Percentiles rank a stretch among this genome's conserved stretches.
Conservation (phyloP, 768 basidiomycete genomes). For the Pilatotrama ljubarskyi region DNA sequence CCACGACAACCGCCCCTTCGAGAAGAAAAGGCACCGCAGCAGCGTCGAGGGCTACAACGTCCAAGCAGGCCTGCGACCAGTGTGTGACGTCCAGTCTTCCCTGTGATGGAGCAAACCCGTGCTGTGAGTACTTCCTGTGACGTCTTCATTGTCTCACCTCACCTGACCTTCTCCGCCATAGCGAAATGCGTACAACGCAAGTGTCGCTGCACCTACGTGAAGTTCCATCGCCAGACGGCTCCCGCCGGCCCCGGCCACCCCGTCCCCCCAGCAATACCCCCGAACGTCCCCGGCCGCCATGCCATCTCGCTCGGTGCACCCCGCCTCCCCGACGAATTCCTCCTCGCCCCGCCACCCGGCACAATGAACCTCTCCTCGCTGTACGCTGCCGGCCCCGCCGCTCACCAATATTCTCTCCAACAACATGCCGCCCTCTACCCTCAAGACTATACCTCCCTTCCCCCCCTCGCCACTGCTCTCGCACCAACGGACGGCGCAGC, state of each 20-base stretch:
- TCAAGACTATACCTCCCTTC: constrained; percentile 25
- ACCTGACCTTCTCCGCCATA: constrained; percentile 29
- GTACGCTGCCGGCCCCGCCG: constrained; percentile 27
- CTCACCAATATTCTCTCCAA: constrained; percentile 26
- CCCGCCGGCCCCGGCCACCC: constrained; percentile 74
- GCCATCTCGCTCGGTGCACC: constrained; percentile 23
- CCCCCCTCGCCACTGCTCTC: constrained; percentile 15
- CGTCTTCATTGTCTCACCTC: constrained; percentile 6
- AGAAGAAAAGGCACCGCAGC: constrained; percentile 69
- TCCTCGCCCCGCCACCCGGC: constrained; percentile 40
- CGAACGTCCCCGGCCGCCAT: constrained; percentile 22
- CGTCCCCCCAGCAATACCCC: constrained; percentile 32
- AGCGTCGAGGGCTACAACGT: constrained; percentile 71
- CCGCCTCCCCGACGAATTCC: constrained; percentile 43
- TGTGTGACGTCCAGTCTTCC: constrained; percentile 75
- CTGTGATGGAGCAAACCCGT: constrained; percentile 80
- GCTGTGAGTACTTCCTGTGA: constrained; percentile 49
- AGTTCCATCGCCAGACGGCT: constrained; percentile 81
- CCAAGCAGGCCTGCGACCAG: constrained; percentile 84
- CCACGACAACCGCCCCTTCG: constrained; percentile 37
- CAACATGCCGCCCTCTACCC: constrained; percentile 35
- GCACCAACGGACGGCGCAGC: constrained; percentile 3
- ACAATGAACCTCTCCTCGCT: constrained; percentile 33
- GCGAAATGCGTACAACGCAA: constrained; percentile 77
- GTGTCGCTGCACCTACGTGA: constrained; percentile 75